A percentile compares a stretch with the other conserved stretches of the same genome.
phyloP scores from a whole-genome alignment of 768 basidiomycete species.

The Rhizopogon rudus region DNA sequence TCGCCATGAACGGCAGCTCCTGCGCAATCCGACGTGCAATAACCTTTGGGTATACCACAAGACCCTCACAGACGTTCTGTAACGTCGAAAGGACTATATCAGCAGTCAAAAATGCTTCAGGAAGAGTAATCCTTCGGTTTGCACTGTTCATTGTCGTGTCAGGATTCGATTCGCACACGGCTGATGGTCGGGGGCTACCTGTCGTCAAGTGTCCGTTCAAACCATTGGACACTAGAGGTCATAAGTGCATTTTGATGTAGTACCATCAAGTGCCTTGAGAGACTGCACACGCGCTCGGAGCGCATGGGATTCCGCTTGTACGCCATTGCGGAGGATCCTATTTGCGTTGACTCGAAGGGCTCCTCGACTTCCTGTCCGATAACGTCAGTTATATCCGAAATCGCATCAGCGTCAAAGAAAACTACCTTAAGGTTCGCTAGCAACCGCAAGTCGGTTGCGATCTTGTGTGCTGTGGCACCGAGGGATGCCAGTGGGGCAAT shows the following conservation, averaged over 20 bases:
- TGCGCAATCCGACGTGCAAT: slow-evolving; percentile 89
- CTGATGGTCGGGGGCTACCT: slow-evolving; percentile 41
- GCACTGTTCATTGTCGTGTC: slow-evolving; percentile 49
- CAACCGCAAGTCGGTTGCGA: slow-evolving; percentile 91
- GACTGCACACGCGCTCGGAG: slow-evolving; percentile 93
- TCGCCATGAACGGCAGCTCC: slow-evolving; percentile 99
- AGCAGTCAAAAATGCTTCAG: slow-evolving; percentile 95
- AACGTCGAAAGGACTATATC: slow-evolving; percentile 95
- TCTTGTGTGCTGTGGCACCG: slow-evolving; percentile 96
- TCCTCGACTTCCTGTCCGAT: slow-evolving; percentile 89
- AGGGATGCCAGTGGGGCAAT: slow-evolving; percentile 84
- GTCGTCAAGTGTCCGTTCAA: slow-evolving; percentile 97
- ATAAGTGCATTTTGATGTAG: slow-evolving; percentile 95
- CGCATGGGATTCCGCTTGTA: slow-evolving; percentile 99
- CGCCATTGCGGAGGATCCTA: slow-evolving; percentile 96
- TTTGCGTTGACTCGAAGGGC: slow-evolving; percentile 98
- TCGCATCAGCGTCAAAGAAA: not conserved
- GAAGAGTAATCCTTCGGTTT: slow-evolving; percentile 93
- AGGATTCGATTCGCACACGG: not conserved
- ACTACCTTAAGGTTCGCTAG: slow-evolving; percentile 87
- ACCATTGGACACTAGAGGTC: slow-evolving; percentile 96
- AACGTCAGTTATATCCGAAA: not conserved
- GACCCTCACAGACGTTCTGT: slow-evolving; percentile 94
- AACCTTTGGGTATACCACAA: slow-evolving; percentile 97
- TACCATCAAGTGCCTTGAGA: slow-evolving; percentile 93